Base-by-base conservation (phyloP, 108 stramenopile genomes). In the Fragilaria crotonensis region DNA sequence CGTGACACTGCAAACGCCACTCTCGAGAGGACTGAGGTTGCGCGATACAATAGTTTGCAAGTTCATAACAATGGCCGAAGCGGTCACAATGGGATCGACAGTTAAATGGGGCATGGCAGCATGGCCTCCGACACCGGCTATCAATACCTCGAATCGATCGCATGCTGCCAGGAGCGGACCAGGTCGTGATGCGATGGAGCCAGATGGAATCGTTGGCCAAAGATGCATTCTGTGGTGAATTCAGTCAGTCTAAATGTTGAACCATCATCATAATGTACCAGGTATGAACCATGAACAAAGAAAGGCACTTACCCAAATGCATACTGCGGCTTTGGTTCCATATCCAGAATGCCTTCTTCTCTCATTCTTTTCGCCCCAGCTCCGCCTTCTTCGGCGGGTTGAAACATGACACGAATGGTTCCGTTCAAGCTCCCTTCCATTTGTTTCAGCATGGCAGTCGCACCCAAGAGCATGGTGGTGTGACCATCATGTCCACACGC, bases 401-500 rank as follows among this genome's bases (percentile, higher is more conserved):
- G 77, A 60, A 90, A 75, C 59, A 85, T 71, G 0, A 85, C 45
- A 20, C 77, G 65, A 3, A 90, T 67, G 1, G 81, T 81, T 26
- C 88, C 88, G 9, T 70, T 56, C 27, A 90, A 72, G 25, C 62
- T 60, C 22, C 64, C 48, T 59, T 83, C 74, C 62, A 80, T 67
- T 26, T 48, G 33, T 33, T 88, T 83, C 30, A 95, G 50, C 7
- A 93, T 33, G 20, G 72, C 60, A 0, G 86, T 83, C 5, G 96
- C 93, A 30, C 87, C 92, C 63, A 97, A 57, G 2, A 97, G 64
- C 85, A 90, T 87, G 23, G 89, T 78, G 46, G 85, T 89, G 57
- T 97, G 96, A 5, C 84, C 93, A 60, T 97, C 96, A 62, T 97
- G 96, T 17, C 96, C 96, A 64, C 96, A 97, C 1, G 93, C 96